These are phyloP conservation scores for Vitis rupestris DNA, from an alignment of 164 flowering plant species.

Conservation along the genomic window DNA sequence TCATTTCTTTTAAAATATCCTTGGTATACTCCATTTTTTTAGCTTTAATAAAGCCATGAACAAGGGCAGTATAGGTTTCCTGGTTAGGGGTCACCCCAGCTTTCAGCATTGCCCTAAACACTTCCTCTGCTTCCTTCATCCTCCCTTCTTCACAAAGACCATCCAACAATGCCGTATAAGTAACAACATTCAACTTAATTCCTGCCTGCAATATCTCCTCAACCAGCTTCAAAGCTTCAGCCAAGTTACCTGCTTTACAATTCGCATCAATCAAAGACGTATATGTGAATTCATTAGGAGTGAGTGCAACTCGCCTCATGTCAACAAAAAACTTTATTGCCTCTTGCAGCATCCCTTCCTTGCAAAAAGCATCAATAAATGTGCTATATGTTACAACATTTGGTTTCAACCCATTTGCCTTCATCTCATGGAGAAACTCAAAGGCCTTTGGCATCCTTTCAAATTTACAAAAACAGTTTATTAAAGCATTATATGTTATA, in stretches of 20 bases:
- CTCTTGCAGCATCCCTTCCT: slow-evolving; percentile 70
- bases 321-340: slow-evolving; percentile 75
- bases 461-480: slow-evolving; percentile 72
- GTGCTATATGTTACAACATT: slow-evolving; percentile 87
- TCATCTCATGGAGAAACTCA: slow-evolving; percentile 61
- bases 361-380: slow-evolving; percentile 80
- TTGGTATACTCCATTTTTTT: slow-evolving; percentile 45
- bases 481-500: slow-evolving; percentile 74
- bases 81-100: slow-evolving; percentile 54
- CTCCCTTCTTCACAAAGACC: slow-evolving; percentile 66
- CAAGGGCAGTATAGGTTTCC: slow-evolving; percentile 57
- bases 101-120: slow-evolving; percentile 45
- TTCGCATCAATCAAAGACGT: slow-evolving; percentile 78
- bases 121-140: slow-evolving; percentile 64
- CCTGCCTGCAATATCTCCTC: slow-evolving; percentile 66
- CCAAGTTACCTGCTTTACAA: slow-evolving; percentile 59
- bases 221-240: slow-evolving; percentile 55
- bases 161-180: slow-evolving; percentile 69
- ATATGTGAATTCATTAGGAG: slow-evolving; percentile 77
- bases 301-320: slow-evolving; percentile 67
- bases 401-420: slow-evolving; percentile 59
- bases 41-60: slow-evolving; percentile 67
- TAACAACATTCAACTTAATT: slow-evolving; percentile 54
- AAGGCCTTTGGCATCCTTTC: slow-evolving; percentile 56
- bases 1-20: slow-evolving; percentile 51